phyloP scores from a whole-genome alignment of 768 basidiomycete genomes.

The Lactarius vividus region DNA sequence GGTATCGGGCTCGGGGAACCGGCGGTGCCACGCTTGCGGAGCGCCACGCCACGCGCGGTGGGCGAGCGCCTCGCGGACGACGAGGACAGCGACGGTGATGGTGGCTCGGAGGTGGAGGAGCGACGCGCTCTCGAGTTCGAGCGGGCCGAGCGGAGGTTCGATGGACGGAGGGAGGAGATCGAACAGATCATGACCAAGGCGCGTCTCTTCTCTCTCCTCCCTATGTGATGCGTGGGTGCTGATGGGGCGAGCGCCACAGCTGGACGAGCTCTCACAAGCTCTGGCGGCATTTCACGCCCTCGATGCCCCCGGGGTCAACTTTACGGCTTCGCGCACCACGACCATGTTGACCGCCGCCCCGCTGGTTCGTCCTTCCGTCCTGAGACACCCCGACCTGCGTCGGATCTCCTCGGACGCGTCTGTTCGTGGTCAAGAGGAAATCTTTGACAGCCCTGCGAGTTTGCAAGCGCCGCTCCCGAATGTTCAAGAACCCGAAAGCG shows the following conservation, averaged over 20 bases:
- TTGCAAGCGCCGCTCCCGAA: constrained; percentile 25
- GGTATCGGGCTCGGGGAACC: constrained; percentile 43
- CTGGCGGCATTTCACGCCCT: constrained; percentile 46
- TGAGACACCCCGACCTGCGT: constrained; percentile 29
- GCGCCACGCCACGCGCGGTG: constrained; percentile 1
- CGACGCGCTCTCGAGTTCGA: constrained; percentile 64
- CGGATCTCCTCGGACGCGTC: constrained; percentile 14
- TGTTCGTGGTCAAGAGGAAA: constrained; percentile 14
- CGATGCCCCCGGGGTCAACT: constrained; percentile 41
- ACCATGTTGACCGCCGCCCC: constrained; percentile 36
- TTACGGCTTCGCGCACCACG: constrained; percentile 32
- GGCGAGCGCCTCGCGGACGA: constrained; percentile 22
- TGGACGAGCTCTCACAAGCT: constrained; percentile 51
- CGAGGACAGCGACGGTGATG: not conserved
- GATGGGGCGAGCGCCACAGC: constrained; percentile 36
- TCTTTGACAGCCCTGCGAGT: constrained; percentile 37
- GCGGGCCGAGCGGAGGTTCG: constrained; percentile 63
- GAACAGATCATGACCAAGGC: constrained; percentile 75
- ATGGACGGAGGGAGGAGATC: constrained; percentile 65
- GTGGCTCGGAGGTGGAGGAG: constrained; percentile 14
- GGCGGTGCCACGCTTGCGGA: constrained; percentile 9
- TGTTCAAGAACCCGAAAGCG: constrained; percentile 14
- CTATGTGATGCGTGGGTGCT: not conserved
- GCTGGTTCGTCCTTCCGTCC: constrained; percentile 26
- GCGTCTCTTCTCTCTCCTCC: constrained; percentile 16